A percentile compares a stretch with the other conserved stretches of the same genome.
phyloP scores from a whole-genome alignment of 2,329 filamentous ascomycete genomes.

The Fusarium caatingaense region DNA sequence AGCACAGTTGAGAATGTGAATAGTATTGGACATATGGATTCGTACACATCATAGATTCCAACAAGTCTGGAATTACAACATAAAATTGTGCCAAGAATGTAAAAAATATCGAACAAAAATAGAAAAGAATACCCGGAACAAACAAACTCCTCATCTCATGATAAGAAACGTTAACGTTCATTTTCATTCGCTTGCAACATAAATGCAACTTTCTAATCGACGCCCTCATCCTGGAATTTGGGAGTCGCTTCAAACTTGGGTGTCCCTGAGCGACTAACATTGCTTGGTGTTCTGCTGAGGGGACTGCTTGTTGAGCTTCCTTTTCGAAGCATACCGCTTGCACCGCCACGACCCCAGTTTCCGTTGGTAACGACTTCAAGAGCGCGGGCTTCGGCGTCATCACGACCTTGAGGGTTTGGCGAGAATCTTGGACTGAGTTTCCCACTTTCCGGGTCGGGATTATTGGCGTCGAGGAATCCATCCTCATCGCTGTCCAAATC shows the following conservation, averaged over 20 bases:
- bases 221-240: slow-evolving; percentile 48
- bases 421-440: slow-evolving; percentile 53
- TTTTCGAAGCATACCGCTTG: slow-evolving; percentile 57
- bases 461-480: slow-evolving; percentile 44
- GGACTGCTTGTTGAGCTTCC: slow-evolving; percentile 45
- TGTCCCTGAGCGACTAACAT: slow-evolving; percentile 30
- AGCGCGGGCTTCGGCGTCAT: slow-evolving; percentile 59
- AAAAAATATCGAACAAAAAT: slow-evolving; percentile 9
- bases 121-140: slow-evolving; percentile 20
- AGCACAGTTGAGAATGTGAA: background rate
- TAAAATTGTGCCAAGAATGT: slow-evolving; percentile 22
- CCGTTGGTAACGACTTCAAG: slow-evolving; percentile 58
- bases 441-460: slow-evolving; percentile 50
- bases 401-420: slow-evolving; percentile 50
- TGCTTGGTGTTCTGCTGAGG: slow-evolving; percentile 22
- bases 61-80: background rate
- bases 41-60: background rate
- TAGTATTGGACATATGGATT: slow-evolving; percentile 19
- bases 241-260: slow-evolving; percentile 34
- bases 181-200: slow-evolving; percentile 30
- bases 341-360: slow-evolving; percentile 55
- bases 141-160: slow-evolving; percentile 40
- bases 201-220: slow-evolving; percentile 45
- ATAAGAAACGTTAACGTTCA: slow-evolving; percentile 31
- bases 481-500: slow-evolving; percentile 55